These are phyloP conservation scores for Phytophthora nicotianae DNA, from an alignment of 352 stramenopile species.

Conservation along the genomic window DNA sequence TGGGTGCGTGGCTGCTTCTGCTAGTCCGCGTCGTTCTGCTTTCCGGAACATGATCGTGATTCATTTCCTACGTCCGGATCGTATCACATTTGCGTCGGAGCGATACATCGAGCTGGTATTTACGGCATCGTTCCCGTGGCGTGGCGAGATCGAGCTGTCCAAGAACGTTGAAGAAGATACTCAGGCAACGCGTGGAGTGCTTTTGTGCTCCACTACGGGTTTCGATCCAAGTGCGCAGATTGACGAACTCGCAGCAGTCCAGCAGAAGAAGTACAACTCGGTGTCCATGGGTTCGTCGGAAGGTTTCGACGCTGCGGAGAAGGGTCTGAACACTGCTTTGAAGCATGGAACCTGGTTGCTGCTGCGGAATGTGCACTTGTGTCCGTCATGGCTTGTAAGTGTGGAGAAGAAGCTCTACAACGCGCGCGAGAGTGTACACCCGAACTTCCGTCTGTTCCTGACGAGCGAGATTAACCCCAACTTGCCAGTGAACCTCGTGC, in stretches of 20 bases:
- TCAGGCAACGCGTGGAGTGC: conserved; percentile 89
- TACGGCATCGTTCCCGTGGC: conserved; percentile 93
- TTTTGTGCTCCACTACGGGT: conserved; percentile 97
- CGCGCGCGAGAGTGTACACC: conserved; percentile 69
- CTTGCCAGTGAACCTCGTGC: conserved; percentile 96
- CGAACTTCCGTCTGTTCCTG: conserved; percentile 94
- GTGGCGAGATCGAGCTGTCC: conserved; percentile 93
- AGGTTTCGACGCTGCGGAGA: conserved; percentile 96
- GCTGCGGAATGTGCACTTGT: conserved; percentile 99
- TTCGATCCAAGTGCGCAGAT: conserved; percentile 98
- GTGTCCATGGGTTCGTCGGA: conserved; percentile 99
- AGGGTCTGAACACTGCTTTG: conserved; percentile 93
- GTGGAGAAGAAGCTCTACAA: conserved; percentile 98
- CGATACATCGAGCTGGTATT: conserved; percentile 87
- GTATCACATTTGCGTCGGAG: conserved; percentile 84
- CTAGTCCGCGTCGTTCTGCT: conserved; percentile 58
- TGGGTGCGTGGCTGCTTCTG: conserved; percentile 34
- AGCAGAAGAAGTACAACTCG: conserved; percentile 94
- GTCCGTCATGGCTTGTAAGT: conserved; percentile 95
- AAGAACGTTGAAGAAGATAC: conserved; percentile 94
- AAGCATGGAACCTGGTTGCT: conserved; percentile 98
- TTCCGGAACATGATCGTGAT: conserved; percentile 88
- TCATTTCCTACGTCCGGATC: conserved; percentile 89
- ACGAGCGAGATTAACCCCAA: conserved; percentile 98
- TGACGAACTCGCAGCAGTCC: conserved; percentile 91